These are phyloP conservation scores for Globisporangium nunn DNA, from an alignment of 352 stramenopile genomes.

Conservation along the genomic window DNA sequence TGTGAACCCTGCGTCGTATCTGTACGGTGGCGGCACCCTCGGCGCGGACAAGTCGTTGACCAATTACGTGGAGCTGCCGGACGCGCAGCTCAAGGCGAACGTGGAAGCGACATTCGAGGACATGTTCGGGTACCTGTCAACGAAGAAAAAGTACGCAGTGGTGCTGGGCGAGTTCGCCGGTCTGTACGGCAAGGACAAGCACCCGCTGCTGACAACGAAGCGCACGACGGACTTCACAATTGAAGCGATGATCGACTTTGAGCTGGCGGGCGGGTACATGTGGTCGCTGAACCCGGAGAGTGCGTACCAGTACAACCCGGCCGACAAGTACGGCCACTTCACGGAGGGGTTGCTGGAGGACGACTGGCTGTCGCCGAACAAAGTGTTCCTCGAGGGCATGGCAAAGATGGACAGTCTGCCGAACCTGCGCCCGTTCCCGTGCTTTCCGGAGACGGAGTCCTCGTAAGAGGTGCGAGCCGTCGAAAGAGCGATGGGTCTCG, in stretches of 20 bases:
- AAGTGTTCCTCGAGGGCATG: constrained; percentile 51
- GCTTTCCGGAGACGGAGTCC: constrained; percentile 19
- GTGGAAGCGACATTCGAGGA: constrained; percentile 24
- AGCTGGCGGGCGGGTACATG: constrained; percentile 66
- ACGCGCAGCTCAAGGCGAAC: constrained; percentile 13
- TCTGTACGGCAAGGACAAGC: constrained; percentile 40
- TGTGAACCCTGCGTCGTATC: constrained; percentile 24
- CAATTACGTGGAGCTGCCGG: constrained; percentile 22
- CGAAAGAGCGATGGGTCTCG: no score
- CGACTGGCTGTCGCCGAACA: constrained; percentile 67
- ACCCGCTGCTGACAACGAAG: constrained; percentile 48
- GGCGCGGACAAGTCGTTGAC: not conserved
- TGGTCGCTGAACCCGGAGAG: constrained; percentile 75
- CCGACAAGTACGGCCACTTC: constrained; percentile 50
- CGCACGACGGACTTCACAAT: constrained; percentile 66
- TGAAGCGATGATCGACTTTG: constrained; percentile 41
- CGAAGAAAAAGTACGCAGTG: constrained; percentile 10
- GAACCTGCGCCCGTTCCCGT: constrained; percentile 62
- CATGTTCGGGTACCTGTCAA: constrained; percentile 32
- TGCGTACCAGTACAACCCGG: constrained; percentile 70
- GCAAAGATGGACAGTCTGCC: constrained; percentile 41
- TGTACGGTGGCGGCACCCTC: constrained; percentile 20
- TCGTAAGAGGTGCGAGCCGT: no score
- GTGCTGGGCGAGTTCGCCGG: constrained; percentile 51
- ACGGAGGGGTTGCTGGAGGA: constrained; percentile 58